These are phyloP conservation scores for Trichoderma afroharzianum DNA, from an alignment of 2,329 filamentous ascomycete genomes.

Conservation along the genomic window DNA sequence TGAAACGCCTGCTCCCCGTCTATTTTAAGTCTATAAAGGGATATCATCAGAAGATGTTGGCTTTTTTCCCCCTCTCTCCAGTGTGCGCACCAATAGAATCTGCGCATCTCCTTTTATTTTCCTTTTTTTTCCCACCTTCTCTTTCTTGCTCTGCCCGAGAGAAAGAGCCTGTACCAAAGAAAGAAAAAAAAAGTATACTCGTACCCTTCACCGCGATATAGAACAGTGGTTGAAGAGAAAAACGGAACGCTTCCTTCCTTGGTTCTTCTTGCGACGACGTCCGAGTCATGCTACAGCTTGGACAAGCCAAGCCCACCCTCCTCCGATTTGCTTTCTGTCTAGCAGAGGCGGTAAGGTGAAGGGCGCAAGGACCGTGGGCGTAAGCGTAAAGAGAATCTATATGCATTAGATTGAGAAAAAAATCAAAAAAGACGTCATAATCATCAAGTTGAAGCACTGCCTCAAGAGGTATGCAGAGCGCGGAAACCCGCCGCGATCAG, in stretches of 20 bases:
- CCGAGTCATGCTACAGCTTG: constrained; percentile 14
- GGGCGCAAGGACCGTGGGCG: neutral
- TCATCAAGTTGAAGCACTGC: neutral
- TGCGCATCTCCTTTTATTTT: neutral
- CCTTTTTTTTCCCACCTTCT: neutral
- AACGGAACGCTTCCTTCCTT: neutral
- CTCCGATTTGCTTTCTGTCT: neutral
- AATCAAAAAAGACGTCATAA: neutral
- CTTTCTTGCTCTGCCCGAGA: neutral
- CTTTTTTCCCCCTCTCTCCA: neutral
- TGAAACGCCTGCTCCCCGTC: constrained; percentile 12
- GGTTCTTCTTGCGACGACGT: neutral
- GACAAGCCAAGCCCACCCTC: neutral
- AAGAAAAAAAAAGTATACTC: neutral
- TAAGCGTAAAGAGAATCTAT: constrained; percentile 3
- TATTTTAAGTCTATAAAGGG: constrained; percentile 17
- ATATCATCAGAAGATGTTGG: constrained; percentile 13
- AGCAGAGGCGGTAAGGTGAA: constrained; percentile 6
- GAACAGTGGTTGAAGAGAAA: neutral
- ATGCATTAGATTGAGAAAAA: neutral
- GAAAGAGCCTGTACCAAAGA: neutral
- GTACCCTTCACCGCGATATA: neutral
- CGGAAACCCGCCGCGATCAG: constrained; percentile 58
- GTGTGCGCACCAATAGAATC: neutral
- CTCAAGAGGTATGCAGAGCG: constrained; percentile 34